Evolutionary conservation across 805 yeast species (phyloP), one percentile per base, ranked within the genome.

Genomic region (Kuraishia ogatae): DNA sequence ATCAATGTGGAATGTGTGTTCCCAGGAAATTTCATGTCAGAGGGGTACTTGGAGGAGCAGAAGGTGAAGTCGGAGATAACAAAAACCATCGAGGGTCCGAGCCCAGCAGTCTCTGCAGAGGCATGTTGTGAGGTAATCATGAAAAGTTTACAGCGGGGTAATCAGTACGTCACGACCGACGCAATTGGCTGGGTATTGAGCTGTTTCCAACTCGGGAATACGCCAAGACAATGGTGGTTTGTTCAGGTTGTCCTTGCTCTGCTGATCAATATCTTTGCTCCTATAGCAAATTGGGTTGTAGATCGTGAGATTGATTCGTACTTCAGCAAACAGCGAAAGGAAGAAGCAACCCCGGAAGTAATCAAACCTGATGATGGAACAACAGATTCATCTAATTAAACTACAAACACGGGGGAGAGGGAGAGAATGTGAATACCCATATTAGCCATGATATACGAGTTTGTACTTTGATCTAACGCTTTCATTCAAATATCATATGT

Each of bases 21-120:
- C 63, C 96, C 98, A 0, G 99, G 99, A 0, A 91, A 90, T 65
- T 91, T 93, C 69, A 80, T 76, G 51, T 85, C 96, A 59, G 98
- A 92, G 67, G 99, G 99, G 0, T 94, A 69, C 64, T 79, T 71
- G 2, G 83, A 83, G 57, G 99, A 94, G 68, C 86, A 92, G 65
- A 69, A 71, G 55, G 86, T 96, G 2, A 94, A 94, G 66, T 98
- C 99, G 0, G 79, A 76, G 10, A 89, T 94, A 55, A 91, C 97
- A 1, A 81, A 76, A 59, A 70, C 70, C 35, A 89, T 94, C 39
- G 99, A 94, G 68, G 99, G 98, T 1, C 77, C 96, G 1, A 86
- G 96, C 3, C 67, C 64, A 3, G 83, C 97, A 0, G 84, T 89
- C 8, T 62, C 83, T 1, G 85, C 87, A 8, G 84, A 79, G 19